Evolutionary conservation across 2,329 filamentous ascomycete species (phyloP), one percentile per base, ranked within the genome.

Genomic region (Aspergillus novofumigatus): DNA sequence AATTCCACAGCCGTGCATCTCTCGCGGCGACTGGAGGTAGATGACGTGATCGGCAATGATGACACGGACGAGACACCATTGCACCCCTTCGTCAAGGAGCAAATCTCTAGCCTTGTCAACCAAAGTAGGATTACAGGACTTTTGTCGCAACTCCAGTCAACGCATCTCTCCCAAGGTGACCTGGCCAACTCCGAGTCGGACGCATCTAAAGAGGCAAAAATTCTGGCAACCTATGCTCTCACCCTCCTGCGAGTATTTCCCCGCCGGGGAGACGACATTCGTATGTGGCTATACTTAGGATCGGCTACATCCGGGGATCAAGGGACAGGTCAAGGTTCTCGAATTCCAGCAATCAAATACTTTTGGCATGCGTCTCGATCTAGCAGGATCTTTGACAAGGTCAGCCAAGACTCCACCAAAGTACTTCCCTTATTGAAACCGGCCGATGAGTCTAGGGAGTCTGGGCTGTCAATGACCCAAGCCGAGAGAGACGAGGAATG

Each of bases 271-370:
- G 92, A 97, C 67, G 92, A 97, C 58, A 95, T 97, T 59, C 88
- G 92, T 23, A 96, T 97, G 91, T 93, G 91, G 77, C 79, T 97
- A 0, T 97, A 94, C 68, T 81, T 94, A 44, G 90, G 91, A 0
- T 85, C 88, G 47, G 80, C 89, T 4, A 69, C 62, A 59, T 76
- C 62, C 21, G 59, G 75, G 68, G 52, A 72, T 67, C 63, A 75
- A 58, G 59, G 62, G 8, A 59, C 71, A 28, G 67, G 67, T 8
- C 65, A 70, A 23, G 61, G 63, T 66, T 61, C 57, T 59, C 76
- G 69, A 59, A 69, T 87, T 8, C 88, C 90, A 0, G 86, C 89
- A 0, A 86, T 93, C 57, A 87, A 88, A 64, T 96, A 91, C 68
- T 90, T 97, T 64, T 97, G 94, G 91, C 82, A 88, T 54, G 84